Base-by-base conservation (phyloP, 2,329 filamentous ascomycete genomes). In the Endothia cerciana region DNA sequence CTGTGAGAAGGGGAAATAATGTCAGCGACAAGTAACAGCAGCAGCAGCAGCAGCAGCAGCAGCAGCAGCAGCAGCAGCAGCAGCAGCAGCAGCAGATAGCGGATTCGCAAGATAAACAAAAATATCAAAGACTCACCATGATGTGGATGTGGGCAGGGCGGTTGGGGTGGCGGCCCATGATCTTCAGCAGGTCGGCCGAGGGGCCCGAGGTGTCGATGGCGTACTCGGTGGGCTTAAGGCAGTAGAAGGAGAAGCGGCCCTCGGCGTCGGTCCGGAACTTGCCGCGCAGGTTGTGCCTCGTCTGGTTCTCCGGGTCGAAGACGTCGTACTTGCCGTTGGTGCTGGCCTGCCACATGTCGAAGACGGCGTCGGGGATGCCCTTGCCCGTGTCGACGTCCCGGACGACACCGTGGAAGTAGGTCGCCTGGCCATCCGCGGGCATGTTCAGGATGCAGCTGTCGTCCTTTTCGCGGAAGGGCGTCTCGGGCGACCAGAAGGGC, bases 401-500 rank as follows among this genome's bases (percentile, higher is more conserved):
- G 59, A 69, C 53, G 40, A 67, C 65, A 47, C 87, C 87, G 69
- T 87, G 82, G 82, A 89, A 85, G 71, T 80, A 85, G 1, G 80
- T 81, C 63, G 84, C 77, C 68, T 87, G 55, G 17, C 61, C 73
- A 41, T 74, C 73, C 8, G 55, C 28, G 11, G 79, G 81, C 73
- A 72, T 78, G 40, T 72, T 69, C 2, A 84, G 79, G 49, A 90
- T 88, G 66, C 80, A 84, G 45, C 80, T 80, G 62, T 41, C 67
- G 40, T 87, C 88, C 72, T 87, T 87, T 41, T 82, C 73, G 58
- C 84, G 80, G 63, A 80, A 78, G 2, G 88, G 87, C 0, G 88
- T 85, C 68, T 90, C 82, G 62, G 83, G 80, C 19, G 87, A 81
- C 82, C 86, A 91, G 77, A 91, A 91, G 2, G 89, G 89, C 0